Evolutionary conservation across 2,329 filamentous ascomycete genomes (phyloP).

Genomic region (Didymosphaeria variabile): DNA sequence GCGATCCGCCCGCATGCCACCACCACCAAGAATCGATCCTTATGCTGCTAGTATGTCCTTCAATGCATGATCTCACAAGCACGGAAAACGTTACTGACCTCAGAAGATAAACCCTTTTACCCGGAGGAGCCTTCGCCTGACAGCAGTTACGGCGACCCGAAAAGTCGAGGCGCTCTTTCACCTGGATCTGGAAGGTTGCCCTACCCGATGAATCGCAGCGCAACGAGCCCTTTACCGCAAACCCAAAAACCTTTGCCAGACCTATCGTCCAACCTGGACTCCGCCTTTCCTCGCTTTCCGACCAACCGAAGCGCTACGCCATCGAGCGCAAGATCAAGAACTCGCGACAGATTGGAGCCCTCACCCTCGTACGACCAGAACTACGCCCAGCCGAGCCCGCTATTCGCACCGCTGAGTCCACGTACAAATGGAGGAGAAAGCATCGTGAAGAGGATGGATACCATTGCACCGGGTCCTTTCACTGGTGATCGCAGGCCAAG

Average conservation of each 20-base stretch:
- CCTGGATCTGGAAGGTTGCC: constrained; percentile 35
- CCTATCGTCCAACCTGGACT: constrained; percentile 54
- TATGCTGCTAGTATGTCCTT: constrained; percentile 65
- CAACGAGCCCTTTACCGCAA: constrained; percentile 48
- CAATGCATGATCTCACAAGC: neutral
- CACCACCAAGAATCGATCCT: constrained; percentile 65
- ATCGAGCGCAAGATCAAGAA: constrained; percentile 31
- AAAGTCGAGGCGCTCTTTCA: constrained; percentile 34
- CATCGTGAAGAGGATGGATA: constrained; percentile 70
- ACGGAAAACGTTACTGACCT: constrained; percentile 24
- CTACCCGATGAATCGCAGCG: constrained; percentile 45
- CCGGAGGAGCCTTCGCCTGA: constrained; percentile 38
- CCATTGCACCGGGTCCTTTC: constrained; percentile 73
- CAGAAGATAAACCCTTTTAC: constrained; percentile 47
- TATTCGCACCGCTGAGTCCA: constrained; percentile 62
- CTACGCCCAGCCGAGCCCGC: constrained; percentile 45
- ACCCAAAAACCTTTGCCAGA: constrained; percentile 43
- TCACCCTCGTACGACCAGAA: constrained; percentile 30
- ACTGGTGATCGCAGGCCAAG: constrained; percentile 55
- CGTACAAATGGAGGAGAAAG: constrained; percentile 51
- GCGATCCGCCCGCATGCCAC: constrained; percentile 57
- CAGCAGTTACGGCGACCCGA: constrained; percentile 39
- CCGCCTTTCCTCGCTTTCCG: constrained; percentile 64
- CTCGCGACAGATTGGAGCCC: constrained; percentile 36
- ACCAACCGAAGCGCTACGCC: constrained; percentile 44